phyloP scores from a whole-genome alignment of 2,329 filamentous ascomycete species.

The Chalaropsis thielavioides region DNA sequence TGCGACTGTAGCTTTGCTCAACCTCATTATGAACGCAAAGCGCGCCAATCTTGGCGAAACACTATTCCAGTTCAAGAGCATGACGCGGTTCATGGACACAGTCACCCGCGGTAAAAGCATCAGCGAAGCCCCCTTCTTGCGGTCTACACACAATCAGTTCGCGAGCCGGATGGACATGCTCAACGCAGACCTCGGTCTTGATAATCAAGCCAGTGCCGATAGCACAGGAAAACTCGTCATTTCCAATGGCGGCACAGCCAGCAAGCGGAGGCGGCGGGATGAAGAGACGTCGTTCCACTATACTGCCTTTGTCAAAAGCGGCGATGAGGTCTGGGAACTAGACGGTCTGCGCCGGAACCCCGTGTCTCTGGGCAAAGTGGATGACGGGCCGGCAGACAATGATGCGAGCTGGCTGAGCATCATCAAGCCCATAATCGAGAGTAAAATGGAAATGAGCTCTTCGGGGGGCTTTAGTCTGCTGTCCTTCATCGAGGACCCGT shows the following conservation, averaged over 20 bases:
- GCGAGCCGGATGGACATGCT: constrained; percentile 65
- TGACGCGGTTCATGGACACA: constrained; percentile 54
- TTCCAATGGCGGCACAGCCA: constrained; percentile 26
- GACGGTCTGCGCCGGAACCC: constrained; percentile 70
- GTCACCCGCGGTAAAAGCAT: constrained; percentile 63
- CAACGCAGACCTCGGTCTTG: constrained; percentile 51
- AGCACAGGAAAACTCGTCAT: constrained; percentile 23
- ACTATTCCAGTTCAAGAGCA: constrained; percentile 56
- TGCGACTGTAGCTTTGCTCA: constrained; percentile 81
- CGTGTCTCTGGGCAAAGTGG: constrained; percentile 38
- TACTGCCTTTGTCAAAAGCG: constrained; percentile 69
- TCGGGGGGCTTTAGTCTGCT: constrained; percentile 61
- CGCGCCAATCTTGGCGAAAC: constrained; percentile 53
- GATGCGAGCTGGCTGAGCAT: constrained; percentile 48
- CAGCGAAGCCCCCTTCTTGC: constrained; percentile 59
- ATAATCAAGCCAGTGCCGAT: constrained; percentile 35
- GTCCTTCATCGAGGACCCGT: constrained; percentile 54
- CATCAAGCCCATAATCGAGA: constrained; percentile 48
- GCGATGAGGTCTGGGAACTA: constrained; percentile 69
- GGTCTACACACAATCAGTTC: constrained; percentile 76
- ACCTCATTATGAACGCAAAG: constrained; percentile 77
- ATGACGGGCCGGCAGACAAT: constrained; percentile 21
- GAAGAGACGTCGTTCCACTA: constrained; percentile 67
- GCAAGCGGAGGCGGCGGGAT: constrained; percentile 20
- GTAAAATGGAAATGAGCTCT: constrained; percentile 52